A percentile compares a stretch with the other conserved stretches of the same genome.
phyloP scores from a whole-genome alignment of 805 yeast species.

The Kodamaea laetipori region DNA sequence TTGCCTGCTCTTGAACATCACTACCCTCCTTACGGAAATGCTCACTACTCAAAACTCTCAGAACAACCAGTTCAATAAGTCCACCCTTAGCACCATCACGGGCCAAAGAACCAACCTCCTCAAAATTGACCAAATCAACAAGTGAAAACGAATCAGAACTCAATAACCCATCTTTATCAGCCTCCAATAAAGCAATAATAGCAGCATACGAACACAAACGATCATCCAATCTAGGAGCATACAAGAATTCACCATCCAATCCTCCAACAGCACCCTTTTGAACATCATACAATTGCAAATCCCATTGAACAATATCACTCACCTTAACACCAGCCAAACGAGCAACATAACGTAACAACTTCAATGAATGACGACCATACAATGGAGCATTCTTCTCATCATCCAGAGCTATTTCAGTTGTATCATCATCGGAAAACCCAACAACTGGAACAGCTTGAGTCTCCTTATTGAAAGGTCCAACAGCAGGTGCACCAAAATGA shows the following conservation, averaged over 20 bases:
- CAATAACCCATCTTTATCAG: constrained; percentile 26
- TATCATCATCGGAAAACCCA: constrained; percentile 46
- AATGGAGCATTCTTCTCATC: constrained; percentile 66
- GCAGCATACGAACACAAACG: constrained; percentile 81
- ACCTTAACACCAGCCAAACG: constrained; percentile 59
- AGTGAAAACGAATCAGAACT: constrained; percentile 48
- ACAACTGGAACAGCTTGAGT: constrained; percentile 77
- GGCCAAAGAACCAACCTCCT: constrained; percentile 79
- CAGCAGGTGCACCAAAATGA: constrained; percentile 73
- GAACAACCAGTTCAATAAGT: constrained; percentile 62
- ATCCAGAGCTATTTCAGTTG: constrained; percentile 47
- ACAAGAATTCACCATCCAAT: constrained; percentile 70
- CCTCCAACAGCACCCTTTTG: constrained; percentile 83
- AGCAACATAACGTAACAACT: constrained; percentile 69
- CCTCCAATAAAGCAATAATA: constrained; percentile 54
- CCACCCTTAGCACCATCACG: constrained; percentile 86
- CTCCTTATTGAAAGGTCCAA: constrained; percentile 74
- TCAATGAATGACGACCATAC: constrained; percentile 66
- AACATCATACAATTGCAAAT: constrained; percentile 77
- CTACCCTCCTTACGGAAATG: constrained; percentile 20
- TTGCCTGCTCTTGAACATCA: constrained; percentile 30
- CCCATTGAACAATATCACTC: constrained; percentile 65
- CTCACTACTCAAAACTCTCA: constrained; percentile 49
- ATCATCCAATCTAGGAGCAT: constrained; percentile 84
- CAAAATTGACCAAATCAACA: constrained; percentile 74